phyloP scores from a whole-genome alignment of 139 green algal genomes.

The Chlamydomonas sp. region DNA sequence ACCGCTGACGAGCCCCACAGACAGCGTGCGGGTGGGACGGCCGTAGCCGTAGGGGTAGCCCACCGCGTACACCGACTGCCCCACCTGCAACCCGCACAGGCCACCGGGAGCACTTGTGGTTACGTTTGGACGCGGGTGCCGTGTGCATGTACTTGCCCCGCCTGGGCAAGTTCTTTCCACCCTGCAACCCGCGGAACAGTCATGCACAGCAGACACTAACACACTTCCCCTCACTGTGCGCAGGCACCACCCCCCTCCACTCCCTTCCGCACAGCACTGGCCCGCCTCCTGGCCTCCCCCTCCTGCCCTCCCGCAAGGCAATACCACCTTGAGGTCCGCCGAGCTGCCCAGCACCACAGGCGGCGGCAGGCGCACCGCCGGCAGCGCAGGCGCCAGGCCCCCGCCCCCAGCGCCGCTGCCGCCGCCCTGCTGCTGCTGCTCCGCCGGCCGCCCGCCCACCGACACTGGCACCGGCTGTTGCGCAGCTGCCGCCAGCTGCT shows the following conservation, averaged over 20 bases:
- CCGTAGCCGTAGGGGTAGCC: constrained; percentile 59
- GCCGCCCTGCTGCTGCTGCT: neutral
- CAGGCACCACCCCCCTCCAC: too few species aligned
- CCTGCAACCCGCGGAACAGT: neutral
- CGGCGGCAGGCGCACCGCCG: neutral
- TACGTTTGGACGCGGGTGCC: neutral
- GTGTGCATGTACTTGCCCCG: neutral
- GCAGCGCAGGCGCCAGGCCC: neutral
- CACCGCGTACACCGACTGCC: constrained; percentile 76
- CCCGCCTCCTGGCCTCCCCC: too few species aligned
- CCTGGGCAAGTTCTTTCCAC: neutral
- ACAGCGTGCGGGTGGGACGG: constrained; percentile 47
- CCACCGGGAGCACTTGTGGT: neutral
- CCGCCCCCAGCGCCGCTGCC: neutral
- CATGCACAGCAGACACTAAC: neutral
- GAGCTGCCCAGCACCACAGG: constrained; percentile 51
- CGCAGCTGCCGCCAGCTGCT: neutral
- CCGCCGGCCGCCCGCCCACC: neutral
- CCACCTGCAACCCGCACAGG: constrained; percentile 49
- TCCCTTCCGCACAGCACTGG: too few species aligned
- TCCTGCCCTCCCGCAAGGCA: neutral
- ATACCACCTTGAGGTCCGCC: constrained; percentile 43
- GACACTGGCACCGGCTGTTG: neutral
- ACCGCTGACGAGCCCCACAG: constrained; percentile 73
- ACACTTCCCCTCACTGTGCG: too few species aligned